Evolutionary conservation across 2,329 filamentous ascomycete species (phyloP), one percentile per base, ranked within the genome.

Genomic region (Nothophaeocryptopus gaeumannii): DNA sequence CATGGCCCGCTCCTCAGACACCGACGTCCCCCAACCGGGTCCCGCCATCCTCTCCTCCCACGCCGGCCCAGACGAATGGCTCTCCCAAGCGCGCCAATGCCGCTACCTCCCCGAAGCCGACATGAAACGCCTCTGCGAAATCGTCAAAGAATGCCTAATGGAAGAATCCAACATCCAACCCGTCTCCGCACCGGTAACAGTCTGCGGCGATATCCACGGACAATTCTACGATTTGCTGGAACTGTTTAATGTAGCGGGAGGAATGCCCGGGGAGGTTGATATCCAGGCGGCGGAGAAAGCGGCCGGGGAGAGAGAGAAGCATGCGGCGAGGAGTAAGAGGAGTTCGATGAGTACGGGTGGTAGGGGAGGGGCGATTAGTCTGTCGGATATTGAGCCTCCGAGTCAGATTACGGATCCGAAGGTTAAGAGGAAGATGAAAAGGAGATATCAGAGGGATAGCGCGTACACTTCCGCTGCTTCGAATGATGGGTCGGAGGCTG

Each of bases 151-250:
- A 74, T 95, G 89, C 59, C 80, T 99, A 64, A 99, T 99, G 93
- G 93, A 99, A 79, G 93, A 99, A 74, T 96, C 91, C 58, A 99
- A 99, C 70, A 97, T 99, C 52, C 93, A 97, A 70, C 93, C 93
- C n/a, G 92, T 99, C 14, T 84, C 87, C 45, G 96, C 93, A 0
- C 93, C 93, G 5, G 93, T 99, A 55, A 99, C 93, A 5, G 87
- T 99, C 56, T 97, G 93, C 67, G 93, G 93, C 67, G 93, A 99
- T 69, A 97, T 99, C 56, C 93, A 99, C 72, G 93, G 93, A 63
- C 93, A 99, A 74, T 97, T 97, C 71, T 97, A 99, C 74, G 93
- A 99, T 70, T 79, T 99, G 8, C 83, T 97, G 54, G 93, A 99
- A 76, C 83, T 99, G 42, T 99, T 99, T 73, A 86, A 91, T 46